Base-by-base conservation (phyloP, 2,329 filamentous ascomycete genomes). In the Penicillium glabrum region DNA sequence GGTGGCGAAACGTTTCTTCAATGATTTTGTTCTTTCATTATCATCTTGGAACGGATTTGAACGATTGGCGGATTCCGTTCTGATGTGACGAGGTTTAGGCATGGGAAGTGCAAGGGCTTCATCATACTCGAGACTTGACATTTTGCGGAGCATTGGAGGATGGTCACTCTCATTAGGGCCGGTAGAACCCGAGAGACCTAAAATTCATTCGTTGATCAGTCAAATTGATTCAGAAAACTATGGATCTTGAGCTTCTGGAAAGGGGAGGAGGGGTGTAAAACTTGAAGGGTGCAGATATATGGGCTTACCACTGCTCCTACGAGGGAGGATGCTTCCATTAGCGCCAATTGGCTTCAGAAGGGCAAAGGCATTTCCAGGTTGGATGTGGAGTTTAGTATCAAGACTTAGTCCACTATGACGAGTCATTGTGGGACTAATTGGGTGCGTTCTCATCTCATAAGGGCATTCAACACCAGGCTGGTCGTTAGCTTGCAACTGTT, bases 331-430 rank as follows among this genome's bases (percentile, higher is more conserved):
- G 52, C 46, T 54, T 16, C 35, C 37, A 31, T 59, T 31, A 6
- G 27, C 16, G 19, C 56, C 53, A 8, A 45, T 51, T 6, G 48
- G 46, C 39, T 63, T 64, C 57, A 67, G 62, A 37, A 62, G 51
- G 8, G 68, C 62, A 59, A 67, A 71, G 1, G 69, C 68, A 45
- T 72, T 71, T 14, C 67, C 68, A 37, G 58, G 57, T 3, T 54
- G 21, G 14, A 41, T 14, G 10, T 19, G n/a, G 1, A 10, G 9
- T 2, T 21, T 27, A 9, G 19, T 13, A 19, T 51, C 48, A 27
- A 41, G 11, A 21, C 10, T 16, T 9, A 41, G 14, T 26, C 13
- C 48, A 27, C 6, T 21, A 10, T 29, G 33, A 14, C 21, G 48
- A 39, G 48, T 11, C 24, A 50, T 6, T 16, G 43, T 46, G 23